Conservation (phyloP, 306 rosid species). For the Lathyrus aphaca region DNA sequence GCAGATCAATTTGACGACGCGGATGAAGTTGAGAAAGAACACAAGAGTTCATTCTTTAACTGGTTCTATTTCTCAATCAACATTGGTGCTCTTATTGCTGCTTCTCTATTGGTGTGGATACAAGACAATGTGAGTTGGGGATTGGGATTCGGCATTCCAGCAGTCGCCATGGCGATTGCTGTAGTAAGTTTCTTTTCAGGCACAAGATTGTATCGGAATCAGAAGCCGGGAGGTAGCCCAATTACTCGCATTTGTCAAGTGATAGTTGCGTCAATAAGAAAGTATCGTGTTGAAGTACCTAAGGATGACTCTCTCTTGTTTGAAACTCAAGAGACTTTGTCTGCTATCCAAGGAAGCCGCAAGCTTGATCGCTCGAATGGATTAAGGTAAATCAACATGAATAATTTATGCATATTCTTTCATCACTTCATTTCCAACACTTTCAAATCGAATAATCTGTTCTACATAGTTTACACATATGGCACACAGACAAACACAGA, state of each 20-base stretch:
- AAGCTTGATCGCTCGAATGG: slow-evolving; percentile 7
- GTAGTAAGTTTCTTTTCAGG: slow-evolving; percentile 13
- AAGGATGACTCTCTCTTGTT: neutral
- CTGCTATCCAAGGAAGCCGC: slow-evolving; percentile 14
- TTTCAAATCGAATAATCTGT: no score
- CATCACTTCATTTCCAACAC: no score
- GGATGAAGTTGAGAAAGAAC: slow-evolving; percentile 60
- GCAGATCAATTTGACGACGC: slow-evolving; percentile 90
- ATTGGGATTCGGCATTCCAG: slow-evolving; percentile 4
- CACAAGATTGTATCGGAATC: slow-evolving; percentile 3
- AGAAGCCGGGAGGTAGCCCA: slow-evolving; percentile 5
- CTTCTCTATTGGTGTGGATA: slow-evolving; percentile 17
- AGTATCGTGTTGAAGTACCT: neutral
- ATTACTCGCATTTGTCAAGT: slow-evolving; percentile 2
- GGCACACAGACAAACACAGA: no score
- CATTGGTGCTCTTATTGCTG: slow-evolving; percentile 34
- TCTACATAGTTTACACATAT: no score
- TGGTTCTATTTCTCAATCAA: slow-evolving; percentile 83
- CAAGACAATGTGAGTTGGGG: slow-evolving; percentile 22
- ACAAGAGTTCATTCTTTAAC: slow-evolving; percentile 73
- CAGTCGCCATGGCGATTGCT: slow-evolving; percentile 13
- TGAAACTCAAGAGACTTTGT: neutral
- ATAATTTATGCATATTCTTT: no score
- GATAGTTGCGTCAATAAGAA: slow-evolving; percentile 5
- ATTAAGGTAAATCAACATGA: slow-evolving; percentile 5